Evolutionary conservation across 2,329 filamentous ascomycete species (phyloP), one percentile per base, ranked within the genome.

Genomic region (Apiospora aurea): DNA sequence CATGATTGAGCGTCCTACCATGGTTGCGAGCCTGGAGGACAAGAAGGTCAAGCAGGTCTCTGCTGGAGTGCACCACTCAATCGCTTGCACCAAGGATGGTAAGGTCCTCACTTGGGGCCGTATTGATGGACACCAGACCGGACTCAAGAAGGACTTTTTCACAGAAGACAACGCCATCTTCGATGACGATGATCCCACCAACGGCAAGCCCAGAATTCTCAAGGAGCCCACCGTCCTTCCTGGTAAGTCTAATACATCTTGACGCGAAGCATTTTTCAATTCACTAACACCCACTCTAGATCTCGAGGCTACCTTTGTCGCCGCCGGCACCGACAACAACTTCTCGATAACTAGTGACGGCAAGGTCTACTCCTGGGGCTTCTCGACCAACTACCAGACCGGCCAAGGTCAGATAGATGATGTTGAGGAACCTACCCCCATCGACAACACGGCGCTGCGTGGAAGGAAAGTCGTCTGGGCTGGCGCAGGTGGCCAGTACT

Each of bases 401-500:
- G 94, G 94, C 14, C 91, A 91, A 77, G 93, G 93, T 57, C 91
- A 87, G 1, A 90, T 90, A n/a, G 93, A 96, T 69, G 94, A 97
- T 76, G 88, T 97, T 43, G 88, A 92, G 76, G 87, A 89, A 34
- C 94, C 95, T 0, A 96, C 93, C 0, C 78, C 92, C 68, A 93
- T 98, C 71, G 93, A 97, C 78, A 97, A 97, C 84, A 93, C 91
- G 16, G 95, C 94, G 57, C 89, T 96, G 41, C 88, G 91, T 43
- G 93, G 90, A 57, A 91, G 92, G 83, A 90, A 91, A 81, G 87
- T 98, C 61, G 87, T 91, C 46, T 94, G 88, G 82, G 93, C 93
- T n/a, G 94, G 93, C 61, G 92, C 92, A n/a, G 95, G 96, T 75
- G 95, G 95, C 6, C 95, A 98, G 79, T 98, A 90, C 81, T 92